Percentiles rank a stretch among this genome's conserved stretches.
Conservation (phyloP, 1,139 yeast species). For the Nakaseomyces delphensis region DNA sequence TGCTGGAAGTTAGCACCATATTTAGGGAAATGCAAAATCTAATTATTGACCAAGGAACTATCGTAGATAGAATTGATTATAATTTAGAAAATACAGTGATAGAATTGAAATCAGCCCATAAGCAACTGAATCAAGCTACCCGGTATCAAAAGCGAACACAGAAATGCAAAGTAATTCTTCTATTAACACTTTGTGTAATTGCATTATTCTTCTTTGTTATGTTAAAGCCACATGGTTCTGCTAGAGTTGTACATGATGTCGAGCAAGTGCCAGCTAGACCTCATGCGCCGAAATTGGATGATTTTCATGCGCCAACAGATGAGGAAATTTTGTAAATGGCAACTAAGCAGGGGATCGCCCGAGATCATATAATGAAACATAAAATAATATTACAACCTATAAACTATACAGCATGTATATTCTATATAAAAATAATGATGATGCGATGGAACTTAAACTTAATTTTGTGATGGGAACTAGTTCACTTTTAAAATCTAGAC, state of each 20-base stretch:
- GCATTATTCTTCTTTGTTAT: slow-evolving; percentile 64
- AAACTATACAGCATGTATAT: neutral
- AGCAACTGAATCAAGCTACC: slow-evolving; percentile 68
- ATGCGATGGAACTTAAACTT: too few species aligned
- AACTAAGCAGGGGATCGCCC: too few species aligned
- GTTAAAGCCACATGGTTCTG: slow-evolving; percentile 44
- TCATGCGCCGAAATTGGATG: neutral
- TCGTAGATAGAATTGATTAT: slow-evolving; percentile 86
- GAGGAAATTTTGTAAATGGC: neutral
- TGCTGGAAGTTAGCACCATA: slow-evolving; percentile 83
- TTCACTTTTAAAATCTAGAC: too few species aligned
- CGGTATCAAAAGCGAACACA: slow-evolving; percentile 80
- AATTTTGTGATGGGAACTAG: too few species aligned
- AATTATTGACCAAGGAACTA: slow-evolving; percentile 92
- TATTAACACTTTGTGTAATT: slow-evolving; percentile 60
- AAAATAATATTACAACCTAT: slow-evolving; percentile 4
- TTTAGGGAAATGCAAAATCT: slow-evolving; percentile 87
- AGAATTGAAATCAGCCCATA: slow-evolving; percentile 67
- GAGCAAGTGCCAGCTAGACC: neutral
- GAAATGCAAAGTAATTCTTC: slow-evolving; percentile 77
- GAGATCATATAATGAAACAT: neutral
- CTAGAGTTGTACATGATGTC: neutral
- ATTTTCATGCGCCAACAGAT: neutral
- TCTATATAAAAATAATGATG: neutral
- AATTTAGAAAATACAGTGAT: slow-evolving; percentile 72